Evolutionary conservation across 768 basidiomycete genomes (phyloP).

Genomic region (Stropharia rugosoannulata): DNA sequence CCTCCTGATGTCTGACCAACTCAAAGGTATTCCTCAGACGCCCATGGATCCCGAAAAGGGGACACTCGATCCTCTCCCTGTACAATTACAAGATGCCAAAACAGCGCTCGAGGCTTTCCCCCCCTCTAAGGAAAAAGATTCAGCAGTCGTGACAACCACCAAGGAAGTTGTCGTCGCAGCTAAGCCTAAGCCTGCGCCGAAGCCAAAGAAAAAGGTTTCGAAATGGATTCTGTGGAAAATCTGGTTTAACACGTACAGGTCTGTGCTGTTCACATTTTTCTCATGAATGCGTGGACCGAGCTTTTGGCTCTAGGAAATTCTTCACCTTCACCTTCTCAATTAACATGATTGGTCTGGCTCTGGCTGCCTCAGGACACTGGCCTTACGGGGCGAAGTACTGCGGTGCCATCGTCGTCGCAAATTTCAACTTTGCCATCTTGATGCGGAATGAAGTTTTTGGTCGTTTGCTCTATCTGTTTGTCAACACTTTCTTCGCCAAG

Average conservation of each 20-base stretch:
- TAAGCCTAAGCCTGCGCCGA: slow-evolving; percentile 37
- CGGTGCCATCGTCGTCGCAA: slow-evolving; percentile 70
- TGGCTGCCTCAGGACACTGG: slow-evolving; percentile 66
- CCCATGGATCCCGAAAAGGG: slow-evolving; percentile 62
- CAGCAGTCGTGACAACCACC: slow-evolving; percentile 30
- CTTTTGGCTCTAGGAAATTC: slow-evolving; percentile 50
- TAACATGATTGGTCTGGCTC: slow-evolving; percentile 60
- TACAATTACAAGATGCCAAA: slow-evolving; percentile 36
- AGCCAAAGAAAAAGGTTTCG: slow-evolving; percentile 55
- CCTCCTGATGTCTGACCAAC: slow-evolving; percentile 42
- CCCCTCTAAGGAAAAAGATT: slow-evolving; percentile 41
- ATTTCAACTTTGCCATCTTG: slow-evolving; percentile 68
- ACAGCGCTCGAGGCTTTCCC: slow-evolving; percentile 24
- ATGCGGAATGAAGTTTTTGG: slow-evolving; percentile 81
- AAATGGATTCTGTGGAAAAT: slow-evolving; percentile 58
- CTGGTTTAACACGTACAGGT: slow-evolving; percentile 79
- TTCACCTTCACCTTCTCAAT: slow-evolving; percentile 60
- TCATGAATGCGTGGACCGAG: not conserved
- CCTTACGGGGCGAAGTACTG: slow-evolving; percentile 59
- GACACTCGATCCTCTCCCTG: slow-evolving; percentile 42
- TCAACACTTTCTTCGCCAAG: slow-evolving; percentile 73
- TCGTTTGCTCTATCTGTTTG: slow-evolving; percentile 60
- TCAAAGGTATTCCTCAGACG: slow-evolving; percentile 35
- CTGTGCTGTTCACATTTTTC: slow-evolving; percentile 8
- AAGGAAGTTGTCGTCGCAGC: slow-evolving; percentile 32